Base-by-base conservation (phyloP, 306 rosid genomes). In the Dalbergia cochinchinensis region DNA sequence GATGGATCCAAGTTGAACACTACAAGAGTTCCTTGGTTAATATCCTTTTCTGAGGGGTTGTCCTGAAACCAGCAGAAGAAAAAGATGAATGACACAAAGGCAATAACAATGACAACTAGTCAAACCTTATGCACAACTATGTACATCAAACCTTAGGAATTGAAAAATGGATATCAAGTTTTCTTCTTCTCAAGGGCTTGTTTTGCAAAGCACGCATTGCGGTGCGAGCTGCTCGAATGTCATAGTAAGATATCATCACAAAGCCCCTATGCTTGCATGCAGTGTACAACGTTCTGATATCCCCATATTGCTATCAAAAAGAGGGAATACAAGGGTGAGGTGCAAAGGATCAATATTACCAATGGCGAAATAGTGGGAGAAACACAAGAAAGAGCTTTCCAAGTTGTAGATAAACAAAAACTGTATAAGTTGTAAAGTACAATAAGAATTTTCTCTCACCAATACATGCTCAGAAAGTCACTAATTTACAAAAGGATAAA, bases 211-310 rank as follows among this genome's bases (percentile, higher is more conserved):
- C 87, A 51, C 94, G 97, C 91, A 92, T 90, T 19, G 97, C 97
- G 48, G 91, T 90, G 54, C 97, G 94, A 87, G 97, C 94, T 59
- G 90, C 89, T 78, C 97, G 94, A 42, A 92, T 92, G 53, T 92
- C 97, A 69, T 86, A 92, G 86, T 92, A 92, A 54, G 97, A 92
- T 77, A 92, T 92, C 97, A 92, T 92, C 79, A 92, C 97, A 80
- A 92, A 92, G 26, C 97, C 97, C 71, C 97, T 84, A 83, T 90
- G 97, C 88, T 92, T 92, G 91, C 97, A 92, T 18, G 94, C 94
- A 78, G 97, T 92, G 76, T 92, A 92, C 64, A 92, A 85, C 69
- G 97, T 88, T 81, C 94, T 82, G 83, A 92, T 90, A 80, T 88
- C 97, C 66, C 97, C 97, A 82, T 84, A 90, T 88, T 90, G 94